Evolutionary conservation across 352 stramenopile species (phyloP), one percentile per base, ranked within the genome.

Genomic region (Phytophthora fragariae): DNA sequence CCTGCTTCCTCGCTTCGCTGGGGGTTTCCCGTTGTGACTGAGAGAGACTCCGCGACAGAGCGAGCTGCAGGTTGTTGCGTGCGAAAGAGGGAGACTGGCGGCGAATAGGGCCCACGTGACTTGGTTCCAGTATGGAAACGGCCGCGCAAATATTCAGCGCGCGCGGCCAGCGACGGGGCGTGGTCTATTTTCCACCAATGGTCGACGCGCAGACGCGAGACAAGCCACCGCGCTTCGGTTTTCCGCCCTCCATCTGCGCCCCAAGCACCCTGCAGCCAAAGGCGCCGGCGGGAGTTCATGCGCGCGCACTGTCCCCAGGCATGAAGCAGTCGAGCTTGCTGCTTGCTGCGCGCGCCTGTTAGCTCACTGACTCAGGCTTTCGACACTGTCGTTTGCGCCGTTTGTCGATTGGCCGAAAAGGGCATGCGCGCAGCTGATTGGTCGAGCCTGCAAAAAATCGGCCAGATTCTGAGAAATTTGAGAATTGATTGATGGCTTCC

Each of bases 121-220:
- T 68, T 10, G 44, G 19, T 17, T 50, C 17, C 24, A 58, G 35
- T 70, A 70, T 74, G 59, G 39, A 73, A 76, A 73, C 57, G 62
- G 49, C 46, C 65, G 33, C 29, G 35, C 33, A 72, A 77, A 77
- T 75, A 77, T 77, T 77, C 66, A 77, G 70, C 65, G 37, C 65
- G 55, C 31, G 21, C 17, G 24, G 24, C 39, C 55, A 73, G 60
- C 67, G 71, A 64, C 59, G 49, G 59, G 41, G 19, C 1, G 1
- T 4, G 7, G 0, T 9, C 5, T 17, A 47, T 46, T 76, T 70
- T 74, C 35, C 53, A 39, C 65, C 70, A 77, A 77, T 77, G 44
- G 21, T 8, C 21, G 3, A 6, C 5, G 29, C 15, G 15, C 7
- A 17, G 10, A 39, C n/a, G 37, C 57, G 53, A 73, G 70, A 73